A percentile compares a stretch with the other conserved stretches of the same genome.
phyloP scores from a whole-genome alignment of 768 basidiomycete species.

The Peribolospora baueri region DNA sequence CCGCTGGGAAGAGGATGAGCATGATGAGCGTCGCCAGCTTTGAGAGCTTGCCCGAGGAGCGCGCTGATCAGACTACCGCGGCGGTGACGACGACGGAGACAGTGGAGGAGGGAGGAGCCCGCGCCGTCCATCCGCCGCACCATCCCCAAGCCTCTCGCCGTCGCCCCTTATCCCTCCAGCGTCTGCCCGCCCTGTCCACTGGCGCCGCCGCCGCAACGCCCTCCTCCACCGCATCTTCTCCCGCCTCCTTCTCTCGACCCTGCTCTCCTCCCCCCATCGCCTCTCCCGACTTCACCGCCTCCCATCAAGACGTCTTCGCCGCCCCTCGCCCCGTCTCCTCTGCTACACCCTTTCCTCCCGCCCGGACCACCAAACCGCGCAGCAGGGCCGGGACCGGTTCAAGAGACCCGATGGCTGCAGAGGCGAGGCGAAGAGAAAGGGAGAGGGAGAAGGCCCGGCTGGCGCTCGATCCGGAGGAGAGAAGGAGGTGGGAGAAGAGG shows the following conservation, averaged over 20 bases:
- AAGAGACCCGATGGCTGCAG: neutral
- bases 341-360: neutral
- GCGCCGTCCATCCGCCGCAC: neutral
- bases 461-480: neutral
- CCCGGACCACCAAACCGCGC: neutral
- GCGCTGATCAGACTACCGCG: neutral
- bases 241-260: neutral
- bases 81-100: neutral
- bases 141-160: neutral
- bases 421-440: neutral
- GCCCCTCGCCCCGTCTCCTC: neutral
- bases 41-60: conserved; percentile 10
- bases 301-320: conserved; percentile 1
- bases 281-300: conserved; percentile 1
- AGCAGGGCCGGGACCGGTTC: neutral
- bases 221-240: neutral
- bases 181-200: neutral
- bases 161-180: neutral
- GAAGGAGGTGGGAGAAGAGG: conserved; percentile 1
- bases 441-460: neutral
- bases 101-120: neutral
- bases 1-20: conserved; percentile 4
- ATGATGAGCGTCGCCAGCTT: conserved; percentile 10
- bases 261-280: conserved; percentile 1
- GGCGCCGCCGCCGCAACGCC: neutral